Evolutionary conservation across 208 protist genomes (phyloP), one percentile per base, ranked within the genome.

Genomic region (Acanthamoeba quina): DNA sequence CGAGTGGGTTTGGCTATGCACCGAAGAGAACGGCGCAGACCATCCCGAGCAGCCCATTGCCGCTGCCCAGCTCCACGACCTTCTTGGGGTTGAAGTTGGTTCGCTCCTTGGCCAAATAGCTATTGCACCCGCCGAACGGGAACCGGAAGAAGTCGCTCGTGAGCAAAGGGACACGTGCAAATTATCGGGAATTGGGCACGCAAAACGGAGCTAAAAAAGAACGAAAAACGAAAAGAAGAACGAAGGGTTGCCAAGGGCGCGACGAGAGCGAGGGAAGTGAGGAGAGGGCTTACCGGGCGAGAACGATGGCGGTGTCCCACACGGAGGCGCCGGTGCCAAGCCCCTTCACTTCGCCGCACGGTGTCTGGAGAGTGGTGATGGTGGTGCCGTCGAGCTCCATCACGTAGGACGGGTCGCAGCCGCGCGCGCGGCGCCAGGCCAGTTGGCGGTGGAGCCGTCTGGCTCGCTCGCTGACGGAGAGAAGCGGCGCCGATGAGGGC

Each of bases 281-380:
- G 37, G 80, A 26, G 37, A 44, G 44, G 13, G 49, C 44, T 5
- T 72, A 91, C 85, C 62, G 15, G 6, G 85, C 54, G 37, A 91
- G 85, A 5, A 91, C 85, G 26, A 91, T 74, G 41, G 85, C 85
- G n/a, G 85, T 74, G 85, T 91, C 85, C 85, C 85, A 91, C 52
- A 91, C 85, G 10, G 62, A 76, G 58, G 85, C 85, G 9, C 85
- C 85, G 3, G 85, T 91, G 58, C 85, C 85, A 2, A 91, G 85
- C 11, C 85, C 85, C 24, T 91, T 66, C 0, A 91, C n/a, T 41
- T 91, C 85, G 17, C 85, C 85, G 13, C 21, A 91, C 6, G 85
- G 85, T 17, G 60, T 91, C 58, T 91, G 85, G 17, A 91, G 85
- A 6, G 85, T 76, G 54, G 54, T 74, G 29, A 91, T 91, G 60